A percentile compares a stretch with the other conserved stretches of the same genome.
phyloP scores from a whole-genome alignment of 192 early-diverging fungal genomes.

The Backusella tarrabulga region DNA sequence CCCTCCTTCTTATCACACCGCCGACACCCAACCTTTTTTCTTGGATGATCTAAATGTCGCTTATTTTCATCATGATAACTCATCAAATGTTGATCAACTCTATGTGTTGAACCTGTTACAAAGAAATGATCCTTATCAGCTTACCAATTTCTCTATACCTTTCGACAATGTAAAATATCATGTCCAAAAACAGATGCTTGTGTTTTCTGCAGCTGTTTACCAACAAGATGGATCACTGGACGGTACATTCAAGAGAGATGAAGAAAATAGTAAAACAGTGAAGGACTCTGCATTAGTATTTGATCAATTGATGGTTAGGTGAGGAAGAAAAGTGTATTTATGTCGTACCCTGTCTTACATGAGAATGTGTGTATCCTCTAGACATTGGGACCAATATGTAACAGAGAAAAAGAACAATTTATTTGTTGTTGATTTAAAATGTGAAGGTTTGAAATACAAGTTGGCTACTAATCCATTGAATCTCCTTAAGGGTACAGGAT shows the following conservation, averaged over 20 bases:
- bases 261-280: conserved; percentile 31
- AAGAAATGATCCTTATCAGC: conserved; percentile 32
- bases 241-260: conserved; percentile 52
- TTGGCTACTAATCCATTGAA: conserved; percentile 52
- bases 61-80: conserved; percentile 18
- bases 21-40: conserved; percentile 45
- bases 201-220: conserved; percentile 71
- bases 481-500: conserved; percentile 45
- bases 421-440: conserved; percentile 45
- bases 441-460: conserved; percentile 28
- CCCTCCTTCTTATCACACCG: conserved; percentile 28
- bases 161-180: conserved; percentile 59
- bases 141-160: conserved; percentile 51
- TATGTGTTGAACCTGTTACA: conserved; percentile 34
- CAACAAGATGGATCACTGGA: conserved; percentile 43
- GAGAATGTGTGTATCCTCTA: neutral
- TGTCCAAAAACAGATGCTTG: conserved; percentile 44
- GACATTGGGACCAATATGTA: conserved; percentile 78
- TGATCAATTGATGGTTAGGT: conserved; percentile 70
- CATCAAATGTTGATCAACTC: conserved; percentile 40
- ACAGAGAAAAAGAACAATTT: conserved; percentile 62
- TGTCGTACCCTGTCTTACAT: neutral
- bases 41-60: conserved; percentile 45
- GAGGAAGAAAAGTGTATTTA: neutral
- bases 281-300: conserved; percentile 60